Base-by-base conservation (phyloP, 306 rosid genomes). In the Casuarina cunninghamiana region DNA sequence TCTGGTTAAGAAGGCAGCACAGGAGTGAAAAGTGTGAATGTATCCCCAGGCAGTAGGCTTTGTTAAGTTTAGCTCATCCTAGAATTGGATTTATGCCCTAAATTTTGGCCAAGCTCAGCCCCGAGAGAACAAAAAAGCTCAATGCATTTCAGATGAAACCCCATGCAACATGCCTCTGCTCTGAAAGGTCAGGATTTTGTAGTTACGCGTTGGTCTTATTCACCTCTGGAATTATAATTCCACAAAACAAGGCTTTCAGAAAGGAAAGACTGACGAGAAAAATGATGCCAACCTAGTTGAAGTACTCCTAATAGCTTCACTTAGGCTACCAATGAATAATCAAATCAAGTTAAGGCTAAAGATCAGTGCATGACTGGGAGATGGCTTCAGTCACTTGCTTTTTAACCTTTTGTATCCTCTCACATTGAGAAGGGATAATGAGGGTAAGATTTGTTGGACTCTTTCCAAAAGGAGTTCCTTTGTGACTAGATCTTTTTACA, bases 101-200 rank as follows among this genome's bases (percentile, higher is more conserved):
- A 58, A 9, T 12, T 21, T 21, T 58, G 38, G 26, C 35, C 63
- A 57, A 57, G 38, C 15, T 1, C 26, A 58, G 39, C 65, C 4
- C 26, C 8, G 39, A 26, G 3, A 26, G 65, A 21, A 21, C 15
- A 19, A 2, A 58, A 58, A 58, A 21, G 37, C 15, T 58, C 65
- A 58, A 21, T 26, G 26, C 13, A 21, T 19, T 58, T 58, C 65
- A 7, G 39, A 21, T 7, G 26, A 57, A 35, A 45, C 15, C 11
- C 10, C 37, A 55, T 57, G 81, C 50, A 80, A 72, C 42, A 9
- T 50, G 62, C 50, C 45, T 50, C 43, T 75, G 21, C 44, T 10
- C 26, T 58, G 65, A 58, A 58, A 26, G 39, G 65, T 26, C 38
- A 58, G 26, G 65, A 58, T 12, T 6, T 26, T 13, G 65, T 38